Conservation (phyloP, 345 rosid genomes). For the Streptanthus diversifolius region DNA sequence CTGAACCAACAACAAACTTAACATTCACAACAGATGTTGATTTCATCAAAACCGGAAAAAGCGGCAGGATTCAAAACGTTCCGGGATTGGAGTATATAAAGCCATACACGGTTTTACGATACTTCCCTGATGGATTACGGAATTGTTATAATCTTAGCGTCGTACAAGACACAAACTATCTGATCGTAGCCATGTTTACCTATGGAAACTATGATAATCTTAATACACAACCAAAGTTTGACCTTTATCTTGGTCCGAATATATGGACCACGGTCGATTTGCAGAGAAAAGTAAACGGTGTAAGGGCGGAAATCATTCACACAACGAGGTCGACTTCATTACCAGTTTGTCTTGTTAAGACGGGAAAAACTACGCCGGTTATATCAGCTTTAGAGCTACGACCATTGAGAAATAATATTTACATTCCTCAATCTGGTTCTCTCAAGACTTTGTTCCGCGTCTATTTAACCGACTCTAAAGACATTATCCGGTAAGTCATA, state of each 20-base stretch:
- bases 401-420: constrained; percentile 18
- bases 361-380: constrained; percentile 32
- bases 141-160: constrained; percentile 32
- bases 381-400: constrained; percentile 37
- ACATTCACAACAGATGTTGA: constrained; percentile 16
- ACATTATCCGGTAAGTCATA: constrained; percentile 16
- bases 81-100: background rate
- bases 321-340: constrained; percentile 10
- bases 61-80: constrained; percentile 12
- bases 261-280: constrained; percentile 31
- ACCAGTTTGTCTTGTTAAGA: constrained; percentile 31
- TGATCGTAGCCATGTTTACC: constrained; percentile 25
- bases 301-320: constrained; percentile 30
- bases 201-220: constrained; percentile 33
- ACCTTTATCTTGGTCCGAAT: constrained; percentile 32
- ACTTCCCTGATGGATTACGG: constrained; percentile 24
- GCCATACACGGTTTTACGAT: constrained; percentile 29
- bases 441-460: constrained; percentile 8
- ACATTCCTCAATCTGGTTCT: constrained; percentile 33
- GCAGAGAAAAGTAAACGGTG: background rate
- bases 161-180: constrained; percentile 18
- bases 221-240: constrained; percentile 18
- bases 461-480: constrained; percentile 12
- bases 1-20: constrained; percentile 26
- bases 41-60: constrained; percentile 26